A percentile compares a stretch with the other conserved stretches of the same genome.
Conservation (phyloP, 129 eudicot genomes). For the Flaveria trinervia region DNA sequence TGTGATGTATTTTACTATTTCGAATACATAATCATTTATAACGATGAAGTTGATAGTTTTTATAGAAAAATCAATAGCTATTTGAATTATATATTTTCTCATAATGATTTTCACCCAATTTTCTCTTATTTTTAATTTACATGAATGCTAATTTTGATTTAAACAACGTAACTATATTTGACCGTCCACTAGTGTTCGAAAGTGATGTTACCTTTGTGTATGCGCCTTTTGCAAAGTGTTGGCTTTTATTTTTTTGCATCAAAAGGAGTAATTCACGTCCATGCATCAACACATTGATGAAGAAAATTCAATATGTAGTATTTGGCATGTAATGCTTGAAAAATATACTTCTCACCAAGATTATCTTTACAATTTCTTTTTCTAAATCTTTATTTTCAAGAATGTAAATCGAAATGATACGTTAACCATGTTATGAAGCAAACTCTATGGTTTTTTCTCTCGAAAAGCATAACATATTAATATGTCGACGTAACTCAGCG, state of each 20-base stretch:
- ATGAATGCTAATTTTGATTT: slow-evolving; percentile 1
- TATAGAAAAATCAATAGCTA: background rate
- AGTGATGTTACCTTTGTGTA: slow-evolving; percentile 61
- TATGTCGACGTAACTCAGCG: background rate
- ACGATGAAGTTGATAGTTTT: background rate
- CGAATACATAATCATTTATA: background rate
- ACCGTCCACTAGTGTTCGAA: slow-evolving; percentile 47
- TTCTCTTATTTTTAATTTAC: background rate
- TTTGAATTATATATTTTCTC: background rate
- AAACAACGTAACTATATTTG: slow-evolving; percentile 28
- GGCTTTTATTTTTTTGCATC: slow-evolving; percentile 51
- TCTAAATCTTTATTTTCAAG: background rate
- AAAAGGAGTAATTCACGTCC: slow-evolving; percentile 61
- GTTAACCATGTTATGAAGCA: background rate
- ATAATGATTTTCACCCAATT: background rate
- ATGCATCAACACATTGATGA: slow-evolving; percentile 31
- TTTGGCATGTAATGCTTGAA: slow-evolving; percentile 34
- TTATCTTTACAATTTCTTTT: background rate
- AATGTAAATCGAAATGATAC: background rate
- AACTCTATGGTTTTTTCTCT: background rate
- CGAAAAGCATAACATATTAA: background rate
- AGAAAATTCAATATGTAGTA: slow-evolving; percentile 25
- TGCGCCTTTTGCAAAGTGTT: slow-evolving; percentile 54
- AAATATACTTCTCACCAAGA: slow-evolving; percentile 1
- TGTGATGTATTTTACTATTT: background rate